phyloP scores from a whole-genome alignment of 1,284 basidiomycete genomes.

The Testicularia cyperi region DNA sequence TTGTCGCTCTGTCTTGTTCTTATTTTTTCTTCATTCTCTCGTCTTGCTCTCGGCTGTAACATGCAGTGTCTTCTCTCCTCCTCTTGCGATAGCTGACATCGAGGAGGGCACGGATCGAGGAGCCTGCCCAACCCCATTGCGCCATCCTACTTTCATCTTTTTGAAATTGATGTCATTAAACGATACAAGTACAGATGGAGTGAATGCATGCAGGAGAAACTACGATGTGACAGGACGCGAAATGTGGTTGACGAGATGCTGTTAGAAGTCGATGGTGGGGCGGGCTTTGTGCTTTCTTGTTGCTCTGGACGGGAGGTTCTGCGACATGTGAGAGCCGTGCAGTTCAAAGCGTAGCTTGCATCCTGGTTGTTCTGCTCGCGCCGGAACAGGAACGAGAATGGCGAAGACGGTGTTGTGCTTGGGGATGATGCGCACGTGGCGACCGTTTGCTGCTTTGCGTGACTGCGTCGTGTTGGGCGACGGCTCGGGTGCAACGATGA shows the following conservation, averaged over 20 bases:
- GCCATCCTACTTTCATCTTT: too few relatives aligned
- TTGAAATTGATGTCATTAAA: too few relatives aligned
- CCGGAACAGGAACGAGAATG: slow-evolving; percentile 21
- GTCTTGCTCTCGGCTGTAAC: too few relatives aligned
- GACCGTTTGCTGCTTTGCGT: not conserved
- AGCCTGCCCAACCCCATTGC: too few relatives aligned
- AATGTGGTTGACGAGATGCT: not conserved
- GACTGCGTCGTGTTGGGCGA: not conserved
- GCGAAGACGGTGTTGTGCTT: slow-evolving; percentile 39
- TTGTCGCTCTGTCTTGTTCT: too few relatives aligned
- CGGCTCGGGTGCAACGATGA: slow-evolving; percentile 22
- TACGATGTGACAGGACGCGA: too few relatives aligned
- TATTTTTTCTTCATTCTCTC: too few relatives aligned
- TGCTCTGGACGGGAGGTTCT: slow-evolving; percentile 31
- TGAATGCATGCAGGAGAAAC: too few relatives aligned
- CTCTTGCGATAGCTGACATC: too few relatives aligned
- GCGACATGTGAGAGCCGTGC: slow-evolving; percentile 44
- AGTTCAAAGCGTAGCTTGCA: slow-evolving; percentile 25
- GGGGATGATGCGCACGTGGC: slow-evolving; percentile 17
- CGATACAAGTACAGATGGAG: too few relatives aligned
- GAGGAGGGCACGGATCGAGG: too few relatives aligned
- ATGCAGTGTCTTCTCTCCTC: too few relatives aligned
- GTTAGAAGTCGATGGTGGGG: slow-evolving; percentile 35
- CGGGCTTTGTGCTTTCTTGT: slow-evolving; percentile 38
- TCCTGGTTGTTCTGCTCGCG: not conserved